Percentiles rank a stretch among this genome's conserved stretches.
Evolutionary conservation across 345 rosid species (phyloP).

Genomic region (Sapria himalayana): DNA sequence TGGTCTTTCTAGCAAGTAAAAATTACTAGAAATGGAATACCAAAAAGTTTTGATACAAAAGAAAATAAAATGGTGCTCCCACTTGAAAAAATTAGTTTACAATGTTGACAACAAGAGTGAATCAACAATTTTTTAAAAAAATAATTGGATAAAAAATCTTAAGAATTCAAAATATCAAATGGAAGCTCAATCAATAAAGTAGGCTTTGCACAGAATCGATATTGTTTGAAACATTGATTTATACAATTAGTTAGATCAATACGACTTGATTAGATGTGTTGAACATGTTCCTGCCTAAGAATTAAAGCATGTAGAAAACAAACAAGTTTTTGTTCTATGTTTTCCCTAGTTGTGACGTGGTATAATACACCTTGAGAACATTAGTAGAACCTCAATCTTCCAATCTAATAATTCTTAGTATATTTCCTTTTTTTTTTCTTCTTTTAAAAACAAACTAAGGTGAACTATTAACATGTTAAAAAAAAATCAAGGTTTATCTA

Average conservation of each 20-base stretch:
- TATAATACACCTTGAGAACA: slow-evolving; percentile 32
- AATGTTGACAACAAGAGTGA: too few species aligned
- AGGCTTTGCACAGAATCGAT: slow-evolving; percentile 81
- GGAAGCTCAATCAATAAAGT: slow-evolving; percentile 79
- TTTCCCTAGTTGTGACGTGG: slow-evolving; percentile 6
- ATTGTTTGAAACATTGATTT: slow-evolving; percentile 84
- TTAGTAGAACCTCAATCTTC: slow-evolving; percentile 45
- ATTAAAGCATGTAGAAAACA: slow-evolving; percentile 9
- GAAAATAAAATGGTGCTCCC: too few species aligned
- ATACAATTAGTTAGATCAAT: slow-evolving; percentile 61
- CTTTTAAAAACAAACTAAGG: slow-evolving; percentile 13
- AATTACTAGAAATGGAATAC: too few species aligned
- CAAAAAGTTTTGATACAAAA: too few species aligned
- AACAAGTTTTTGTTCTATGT: slow-evolving; percentile 7
- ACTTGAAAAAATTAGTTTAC: too few species aligned
- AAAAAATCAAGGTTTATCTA: not conserved
- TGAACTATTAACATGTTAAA: not conserved
- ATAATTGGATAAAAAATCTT: too few species aligned
- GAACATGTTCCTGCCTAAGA: slow-evolving; percentile 48
- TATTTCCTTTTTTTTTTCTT: slow-evolving; percentile 83
- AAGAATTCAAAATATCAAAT: slow-evolving; percentile 68
- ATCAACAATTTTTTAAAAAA: too few species aligned
- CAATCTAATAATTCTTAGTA: slow-evolving; percentile 64
- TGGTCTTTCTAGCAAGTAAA: too few species aligned
- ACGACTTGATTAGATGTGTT: slow-evolving; percentile 42